Percentiles rank a stretch among this genome's conserved stretches.
phyloP scores from a whole-genome alignment of 2,329 filamentous ascomycete species.

The Parasarocladium wereldwijsianum region DNA sequence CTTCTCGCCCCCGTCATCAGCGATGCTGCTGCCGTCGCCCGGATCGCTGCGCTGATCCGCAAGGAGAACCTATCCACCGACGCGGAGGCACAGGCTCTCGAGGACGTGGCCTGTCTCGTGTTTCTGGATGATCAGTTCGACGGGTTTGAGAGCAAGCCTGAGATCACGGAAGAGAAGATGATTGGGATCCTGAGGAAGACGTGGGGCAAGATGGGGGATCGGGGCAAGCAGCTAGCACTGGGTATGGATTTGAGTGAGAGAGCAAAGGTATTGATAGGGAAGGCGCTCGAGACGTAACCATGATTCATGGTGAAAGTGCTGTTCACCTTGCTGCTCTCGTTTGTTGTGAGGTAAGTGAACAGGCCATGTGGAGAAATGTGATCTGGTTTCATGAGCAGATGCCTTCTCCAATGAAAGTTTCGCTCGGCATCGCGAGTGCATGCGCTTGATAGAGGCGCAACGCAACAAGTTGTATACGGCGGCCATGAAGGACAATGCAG shows the following conservation, averaged over 20 bases:
- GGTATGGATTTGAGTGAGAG: constrained; percentile 49
- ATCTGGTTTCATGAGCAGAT: too few species aligned
- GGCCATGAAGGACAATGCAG: too few species aligned
- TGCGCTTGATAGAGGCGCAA: too few species aligned
- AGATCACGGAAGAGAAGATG: constrained; percentile 63
- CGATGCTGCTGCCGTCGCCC: constrained; percentile 28
- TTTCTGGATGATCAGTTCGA: constrained; percentile 83
- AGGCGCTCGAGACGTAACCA: constrained; percentile 32
- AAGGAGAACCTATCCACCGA: constrained; percentile 56
- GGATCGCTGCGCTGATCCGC: constrained; percentile 57
- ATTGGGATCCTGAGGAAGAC: constrained; percentile 57
- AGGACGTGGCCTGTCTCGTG: constrained; percentile 77
- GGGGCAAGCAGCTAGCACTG: constrained; percentile 49
- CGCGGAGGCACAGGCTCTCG: constrained; percentile 56
- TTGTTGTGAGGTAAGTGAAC: too few species aligned
- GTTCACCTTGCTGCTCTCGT: background rate
- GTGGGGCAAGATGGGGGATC: constrained; percentile 59
- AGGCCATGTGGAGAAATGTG: too few species aligned
- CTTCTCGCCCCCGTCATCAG: constrained; percentile 27
- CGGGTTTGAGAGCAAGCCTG: constrained; percentile 52
- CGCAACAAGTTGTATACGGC: too few species aligned
- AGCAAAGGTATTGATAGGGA: constrained; percentile 45
- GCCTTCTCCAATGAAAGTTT: too few species aligned
- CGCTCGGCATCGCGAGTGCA: too few species aligned
- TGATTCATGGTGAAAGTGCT: background rate